Conservation (phyloP, 2,329 filamentous ascomycete genomes). For the Gnomoniopsis smithogilvyi region DNA sequence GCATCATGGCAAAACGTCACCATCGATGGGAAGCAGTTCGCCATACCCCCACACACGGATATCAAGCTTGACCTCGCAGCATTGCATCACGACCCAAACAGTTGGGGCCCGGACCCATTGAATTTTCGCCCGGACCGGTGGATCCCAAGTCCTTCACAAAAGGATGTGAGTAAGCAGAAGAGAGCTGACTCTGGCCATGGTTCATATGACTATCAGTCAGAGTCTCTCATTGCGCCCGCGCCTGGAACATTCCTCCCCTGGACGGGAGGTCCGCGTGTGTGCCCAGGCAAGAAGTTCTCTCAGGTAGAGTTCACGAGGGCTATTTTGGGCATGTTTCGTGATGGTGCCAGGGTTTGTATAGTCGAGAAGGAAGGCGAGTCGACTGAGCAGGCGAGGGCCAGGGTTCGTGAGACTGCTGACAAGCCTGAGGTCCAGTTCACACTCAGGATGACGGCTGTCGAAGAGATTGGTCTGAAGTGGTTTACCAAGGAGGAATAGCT, state of each 20-base stretch:
- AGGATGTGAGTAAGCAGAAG: not conserved
- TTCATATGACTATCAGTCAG: slow-evolving; percentile 1
- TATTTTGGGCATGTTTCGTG: not conserved
- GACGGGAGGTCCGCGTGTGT: not conserved
- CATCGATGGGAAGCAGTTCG: slow-evolving; percentile 1
- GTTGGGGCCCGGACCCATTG: slow-evolving; percentile 3
- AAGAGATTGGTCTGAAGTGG: slow-evolving; percentile 7
- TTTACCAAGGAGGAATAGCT: not conserved
- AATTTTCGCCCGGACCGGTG: slow-evolving; percentile 9
- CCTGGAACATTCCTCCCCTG: slow-evolving; percentile 1
- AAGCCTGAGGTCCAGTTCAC: not conserved
- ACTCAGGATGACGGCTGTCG: not conserved
- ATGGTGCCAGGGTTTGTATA: not conserved
- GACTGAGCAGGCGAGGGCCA: not conserved
- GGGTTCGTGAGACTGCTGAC: not conserved
- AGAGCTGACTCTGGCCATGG: not conserved
- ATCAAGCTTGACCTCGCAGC: slow-evolving; percentile 2
- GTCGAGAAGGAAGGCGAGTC: not conserved
- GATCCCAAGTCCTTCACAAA: not conserved
- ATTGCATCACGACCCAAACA: not conserved
- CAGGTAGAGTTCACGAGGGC: slow-evolving; percentile 9
- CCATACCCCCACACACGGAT: not conserved
- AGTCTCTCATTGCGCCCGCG: not conserved
- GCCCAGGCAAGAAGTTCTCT: slow-evolving; percentile 8
- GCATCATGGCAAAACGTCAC: not conserved